Base-by-base conservation (phyloP, 179 eudicot genomes). In the Gypsophila paniculata region DNA sequence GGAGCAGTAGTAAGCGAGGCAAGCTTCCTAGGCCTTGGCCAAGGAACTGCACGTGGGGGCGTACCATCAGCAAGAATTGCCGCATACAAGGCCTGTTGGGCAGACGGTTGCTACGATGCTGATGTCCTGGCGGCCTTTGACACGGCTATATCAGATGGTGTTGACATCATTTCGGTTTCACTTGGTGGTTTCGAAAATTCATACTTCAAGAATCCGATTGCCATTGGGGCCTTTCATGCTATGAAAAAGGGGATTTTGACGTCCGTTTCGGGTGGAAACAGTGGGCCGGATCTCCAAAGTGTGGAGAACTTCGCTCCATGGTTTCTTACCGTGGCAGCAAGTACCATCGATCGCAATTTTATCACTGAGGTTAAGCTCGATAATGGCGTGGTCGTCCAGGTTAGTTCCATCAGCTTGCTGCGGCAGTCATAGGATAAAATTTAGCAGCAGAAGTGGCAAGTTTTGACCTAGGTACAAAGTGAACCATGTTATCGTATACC, bases 81-180 rank as follows among this genome's bases (percentile, higher is more conserved):
- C 0, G 85, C 65, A 18, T 88, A 88, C 78, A 89, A 82, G 71
- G 76, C 84, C 0, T 89, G 93, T 44, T 73, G 80, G 75, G 4
- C 13, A 0, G 68, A 46, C 15, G 71, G 75, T 0, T 89, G 93
- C 70, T 29, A 46, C 0, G 85, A 70, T 10, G 68, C 77, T 0
- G 83, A 80, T 61, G 61, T 89, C 15, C 70, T 89, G 34, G 85
- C 85, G 15, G 93, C 83, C 1, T 85, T 86, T 68, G 90, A 89
- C 34, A 80, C 83, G 62, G 94, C 91, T 11, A 81, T 89, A 39
- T 83, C 80, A 6, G 91, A 89, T 79, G 94, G 91, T 4, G 91
- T 89, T 18, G 93, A 89, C 22, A 15, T 89, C 5, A 81, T 85
- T 8, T 78, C 90, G 0, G 5, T 89, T 8, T 89, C 93, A 1